Conservation (phyloP, 163 green algal species). For the Chlamydomonas reinhardtii region DNA sequence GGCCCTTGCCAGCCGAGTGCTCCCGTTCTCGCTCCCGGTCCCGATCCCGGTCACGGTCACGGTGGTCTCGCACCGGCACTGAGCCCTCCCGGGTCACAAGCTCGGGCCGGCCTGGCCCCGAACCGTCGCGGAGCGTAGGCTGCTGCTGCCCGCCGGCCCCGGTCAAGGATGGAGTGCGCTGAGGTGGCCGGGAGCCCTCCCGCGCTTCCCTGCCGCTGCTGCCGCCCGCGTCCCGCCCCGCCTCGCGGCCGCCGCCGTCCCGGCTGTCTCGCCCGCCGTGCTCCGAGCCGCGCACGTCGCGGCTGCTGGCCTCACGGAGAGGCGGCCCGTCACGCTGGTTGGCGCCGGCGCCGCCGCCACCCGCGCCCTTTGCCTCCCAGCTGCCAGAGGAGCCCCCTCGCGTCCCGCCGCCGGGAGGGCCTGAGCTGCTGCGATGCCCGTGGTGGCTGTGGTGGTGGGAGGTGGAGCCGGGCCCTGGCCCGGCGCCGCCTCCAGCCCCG, state of each 20-base stretch:
- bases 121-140: not conserved
- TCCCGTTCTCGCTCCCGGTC: not conserved
- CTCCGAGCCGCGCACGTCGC: not conserved
- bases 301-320: no score
- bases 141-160: not conserved
- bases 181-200: not conserved
- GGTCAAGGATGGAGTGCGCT: not conserved
- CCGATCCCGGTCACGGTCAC: not conserved
- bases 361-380: constrained; percentile 15
- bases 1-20: no score
- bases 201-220: not conserved
- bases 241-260: not conserved
- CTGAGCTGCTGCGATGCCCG: not conserved
- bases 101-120: not conserved
- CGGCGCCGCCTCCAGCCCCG: not conserved
- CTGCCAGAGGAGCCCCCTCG: not conserved
- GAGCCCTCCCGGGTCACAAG: not conserved
- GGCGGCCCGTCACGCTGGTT: constrained; percentile 2
- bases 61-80: not conserved
- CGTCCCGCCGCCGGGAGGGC: no score
- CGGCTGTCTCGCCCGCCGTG: not conserved
- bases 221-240: not conserved
- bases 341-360: no score
- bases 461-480: not conserved
- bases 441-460: constrained; percentile 28